Evolutionary conservation across 2,329 filamentous ascomycete species (phyloP).

Genomic region (Amesomyces nigricolor): DNA sequence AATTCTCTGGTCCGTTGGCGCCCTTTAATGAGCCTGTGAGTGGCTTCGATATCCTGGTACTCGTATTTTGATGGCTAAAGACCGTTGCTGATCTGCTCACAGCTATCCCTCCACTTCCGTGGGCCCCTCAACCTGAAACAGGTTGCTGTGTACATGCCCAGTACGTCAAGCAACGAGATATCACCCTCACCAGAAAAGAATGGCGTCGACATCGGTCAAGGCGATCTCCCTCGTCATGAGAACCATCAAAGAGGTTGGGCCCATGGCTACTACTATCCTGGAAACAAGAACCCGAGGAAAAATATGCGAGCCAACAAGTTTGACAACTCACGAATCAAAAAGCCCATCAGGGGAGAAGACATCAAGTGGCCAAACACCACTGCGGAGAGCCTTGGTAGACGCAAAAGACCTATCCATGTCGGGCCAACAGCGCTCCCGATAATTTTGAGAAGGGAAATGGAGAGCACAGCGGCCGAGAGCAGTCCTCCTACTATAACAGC

Average conservation of each 20-base stretch:
- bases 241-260: background rate
- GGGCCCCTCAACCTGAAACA: conserved; percentile 63
- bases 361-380: too few species aligned
- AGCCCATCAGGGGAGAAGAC: too few species aligned
- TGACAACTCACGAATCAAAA: background rate
- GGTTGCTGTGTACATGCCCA: conserved; percentile 62
- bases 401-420: too few species aligned
- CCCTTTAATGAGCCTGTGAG: conserved; percentile 67
- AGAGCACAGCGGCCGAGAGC: too few species aligned
- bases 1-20: conserved; percentile 56
- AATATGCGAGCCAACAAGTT: background rate
- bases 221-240: background rate
- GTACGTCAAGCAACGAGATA: background rate
- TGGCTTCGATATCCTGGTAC: background rate
- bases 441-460: too few species aligned
- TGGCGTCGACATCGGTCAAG: background rate
- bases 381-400: too few species aligned
- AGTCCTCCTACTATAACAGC: too few species aligned
- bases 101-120: conserved; percentile 69
- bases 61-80: background rate
- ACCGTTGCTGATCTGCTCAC: background rate
- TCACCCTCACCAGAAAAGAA: background rate
- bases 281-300: background rate
- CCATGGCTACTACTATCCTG: background rate
- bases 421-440: too few species aligned